A percentile compares a stretch with the other conserved stretches of the same genome.
phyloP scores from a whole-genome alignment of 202 grass and related monocot species.

The Brachypodium distachyon region DNA sequence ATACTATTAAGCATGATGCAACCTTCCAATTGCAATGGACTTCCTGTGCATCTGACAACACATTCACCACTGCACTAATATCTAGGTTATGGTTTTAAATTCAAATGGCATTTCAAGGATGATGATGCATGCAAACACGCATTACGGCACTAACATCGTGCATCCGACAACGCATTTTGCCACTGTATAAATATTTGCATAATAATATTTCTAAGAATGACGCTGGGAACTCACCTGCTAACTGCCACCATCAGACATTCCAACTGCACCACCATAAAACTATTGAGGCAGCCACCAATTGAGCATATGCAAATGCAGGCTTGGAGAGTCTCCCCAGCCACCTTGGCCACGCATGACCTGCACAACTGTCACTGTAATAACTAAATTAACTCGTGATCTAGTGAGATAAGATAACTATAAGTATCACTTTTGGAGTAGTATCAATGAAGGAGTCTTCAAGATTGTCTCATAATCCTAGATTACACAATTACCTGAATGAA shows the following conservation, averaged over 20 bases:
- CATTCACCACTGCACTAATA: constrained; percentile 19
- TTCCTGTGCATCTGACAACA: constrained; percentile 20
- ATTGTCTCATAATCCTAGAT: neutral
- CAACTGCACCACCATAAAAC: constrained; percentile 41
- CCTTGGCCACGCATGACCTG: constrained; percentile 16
- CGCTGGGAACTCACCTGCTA: constrained; percentile 35
- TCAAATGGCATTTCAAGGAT: neutral
- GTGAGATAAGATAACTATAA: constrained; percentile 15
- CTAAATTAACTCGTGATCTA: constrained; percentile 8
- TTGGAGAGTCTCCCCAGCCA: neutral
- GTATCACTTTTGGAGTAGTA: neutral
- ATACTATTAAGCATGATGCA: constrained; percentile 28
- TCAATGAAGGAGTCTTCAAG: neutral
- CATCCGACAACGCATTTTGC: constrained; percentile 39
- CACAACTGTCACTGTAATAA: neutral
- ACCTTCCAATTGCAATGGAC: constrained; percentile 11
- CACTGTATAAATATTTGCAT: neutral
- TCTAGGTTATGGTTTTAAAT: neutral
- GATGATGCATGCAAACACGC: constrained; percentile 17
- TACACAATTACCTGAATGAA: neutral
- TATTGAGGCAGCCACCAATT: constrained; percentile 15
- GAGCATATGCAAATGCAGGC: constrained; percentile 1
- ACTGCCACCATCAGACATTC: constrained; percentile 7
- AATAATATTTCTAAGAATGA: constrained; percentile 23
- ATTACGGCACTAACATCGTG: neutral